Percentiles rank a stretch among this genome's conserved stretches.
These are phyloP conservation scores for Neurospora tetraspora DNA, from an alignment of 495 filamentous ascomycete genomes.

Conservation along the genomic window DNA sequence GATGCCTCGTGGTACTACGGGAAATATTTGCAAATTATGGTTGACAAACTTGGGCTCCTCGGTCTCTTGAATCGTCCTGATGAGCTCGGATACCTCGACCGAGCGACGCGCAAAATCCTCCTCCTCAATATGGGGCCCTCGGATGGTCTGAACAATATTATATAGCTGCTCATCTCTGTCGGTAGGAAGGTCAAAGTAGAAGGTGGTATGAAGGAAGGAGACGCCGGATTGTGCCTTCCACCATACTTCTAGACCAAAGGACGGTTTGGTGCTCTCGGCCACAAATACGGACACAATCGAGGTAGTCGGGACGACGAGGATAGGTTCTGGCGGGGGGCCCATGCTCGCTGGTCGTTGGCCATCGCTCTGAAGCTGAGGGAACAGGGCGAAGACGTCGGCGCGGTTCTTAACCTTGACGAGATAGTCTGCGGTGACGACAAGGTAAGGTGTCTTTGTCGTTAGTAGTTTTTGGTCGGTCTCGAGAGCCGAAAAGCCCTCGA, in stretches of 20 bases:
- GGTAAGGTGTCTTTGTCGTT: conserved; percentile 75
- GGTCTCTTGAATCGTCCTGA: conserved; percentile 55
- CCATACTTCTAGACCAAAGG: conserved; percentile 77
- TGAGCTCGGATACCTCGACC: conserved; percentile 22
- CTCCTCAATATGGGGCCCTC: conserved; percentile 25
- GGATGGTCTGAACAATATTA: conserved; percentile 52
- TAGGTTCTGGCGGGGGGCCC: conserved; percentile 15
- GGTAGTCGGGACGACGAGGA: conserved; percentile 48
- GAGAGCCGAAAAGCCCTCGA: conserved; percentile 54
- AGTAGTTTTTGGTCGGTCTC: conserved; percentile 74
- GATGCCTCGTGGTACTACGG: conserved; percentile 67
- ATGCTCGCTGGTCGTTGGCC: conserved; percentile 4
- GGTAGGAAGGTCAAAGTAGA: conserved; percentile 62
- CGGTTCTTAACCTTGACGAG: conserved; percentile 71
- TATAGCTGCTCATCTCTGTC: conserved; percentile 70
- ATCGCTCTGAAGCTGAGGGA: conserved; percentile 23
- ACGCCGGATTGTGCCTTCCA: conserved; percentile 53
- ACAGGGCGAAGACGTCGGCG: conserved; percentile 43
- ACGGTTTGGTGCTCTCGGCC: conserved; percentile 68
- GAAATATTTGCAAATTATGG: conserved; percentile 65
- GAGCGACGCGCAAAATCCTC: conserved; percentile 45
- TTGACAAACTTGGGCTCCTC: conserved; percentile 60
- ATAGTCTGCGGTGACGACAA: conserved; percentile 83
- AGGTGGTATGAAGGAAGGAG: conserved; percentile 39
- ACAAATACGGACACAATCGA: conserved; percentile 70